A percentile compares a stretch with the other conserved stretches of the same genome.
Evolutionary conservation across 2,329 filamentous ascomycete genomes (phyloP).

Genomic region (Fusarium austroafricanum): DNA sequence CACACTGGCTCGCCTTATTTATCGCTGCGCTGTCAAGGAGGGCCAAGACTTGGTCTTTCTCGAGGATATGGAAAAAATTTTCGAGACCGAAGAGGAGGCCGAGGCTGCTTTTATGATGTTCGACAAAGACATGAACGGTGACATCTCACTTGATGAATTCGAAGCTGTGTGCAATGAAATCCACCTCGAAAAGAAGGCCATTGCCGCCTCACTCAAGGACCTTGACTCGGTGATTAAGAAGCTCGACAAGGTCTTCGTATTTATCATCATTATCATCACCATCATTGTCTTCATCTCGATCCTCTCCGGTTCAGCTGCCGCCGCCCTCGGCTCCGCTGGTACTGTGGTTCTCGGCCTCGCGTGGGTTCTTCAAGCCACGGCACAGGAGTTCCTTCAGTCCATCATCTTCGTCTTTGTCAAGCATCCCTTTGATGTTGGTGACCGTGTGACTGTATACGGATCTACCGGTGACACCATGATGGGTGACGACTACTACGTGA

Average conservation of each 20-base stretch:
- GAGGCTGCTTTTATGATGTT: conserved; percentile 92
- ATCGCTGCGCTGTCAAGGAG: conserved; percentile 83
- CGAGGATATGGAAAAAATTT: conserved; percentile 83
- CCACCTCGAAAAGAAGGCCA: conserved; percentile 92
- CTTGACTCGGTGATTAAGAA: conserved; percentile 93
- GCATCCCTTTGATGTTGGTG: conserved; percentile 96
- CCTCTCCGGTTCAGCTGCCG: conserved; percentile 89
- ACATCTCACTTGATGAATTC: conserved; percentile 95
- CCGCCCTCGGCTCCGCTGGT: conserved; percentile 89
- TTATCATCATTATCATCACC: conserved; percentile 84
- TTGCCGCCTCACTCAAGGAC: conserved; percentile 94
- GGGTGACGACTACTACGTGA: conserved; percentile 96
- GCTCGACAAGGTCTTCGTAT: conserved; percentile 88
- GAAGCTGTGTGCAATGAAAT: conserved; percentile 95
- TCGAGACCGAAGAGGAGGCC: conserved; percentile 85
- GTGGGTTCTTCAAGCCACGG: conserved; percentile 92
- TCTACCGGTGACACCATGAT: conserved; percentile 82
- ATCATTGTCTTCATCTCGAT: conserved; percentile 89
- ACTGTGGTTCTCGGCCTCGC: conserved; percentile 89
- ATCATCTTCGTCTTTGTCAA: conserved; percentile 97
- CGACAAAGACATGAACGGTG: conserved; percentile 95
- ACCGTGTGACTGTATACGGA: conserved; percentile 91
- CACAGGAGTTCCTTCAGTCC: conserved; percentile 93
- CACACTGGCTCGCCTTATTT: conserved; percentile 86
- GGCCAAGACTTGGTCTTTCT: conserved; percentile 80